Conservation (phyloP, 345 rosid species). For the Diplotaxis tenuifolia region DNA sequence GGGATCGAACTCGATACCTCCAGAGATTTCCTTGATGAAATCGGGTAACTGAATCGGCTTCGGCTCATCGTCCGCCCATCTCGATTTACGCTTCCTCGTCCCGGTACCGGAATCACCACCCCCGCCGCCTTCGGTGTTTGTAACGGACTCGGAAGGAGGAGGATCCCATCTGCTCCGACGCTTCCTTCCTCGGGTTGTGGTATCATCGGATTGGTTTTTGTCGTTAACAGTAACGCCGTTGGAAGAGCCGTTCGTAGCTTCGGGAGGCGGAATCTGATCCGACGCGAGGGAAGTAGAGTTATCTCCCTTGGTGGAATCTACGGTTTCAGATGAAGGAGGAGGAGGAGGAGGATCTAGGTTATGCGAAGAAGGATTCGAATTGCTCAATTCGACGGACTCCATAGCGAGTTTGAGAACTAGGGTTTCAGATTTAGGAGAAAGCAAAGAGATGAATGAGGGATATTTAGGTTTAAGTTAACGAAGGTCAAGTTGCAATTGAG, state of each 20-base stretch:
- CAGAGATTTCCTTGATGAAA: constrained; percentile 80
- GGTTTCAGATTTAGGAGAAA: constrained; percentile 23
- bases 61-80: constrained; percentile 96
- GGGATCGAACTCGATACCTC: constrained; percentile 94
- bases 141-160: constrained; percentile 44
- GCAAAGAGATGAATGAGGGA: not conserved
- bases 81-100: constrained; percentile 69
- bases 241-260: constrained; percentile 11
- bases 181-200: constrained; percentile 62
- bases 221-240: constrained; percentile 67
- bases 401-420: constrained; percentile 19
- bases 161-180: constrained; percentile 94
- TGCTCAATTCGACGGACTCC: constrained; percentile 39
- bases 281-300: not conserved
- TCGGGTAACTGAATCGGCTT: constrained; percentile 93
- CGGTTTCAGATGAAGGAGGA: not conserved
- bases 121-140: constrained; percentile 17
- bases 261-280: constrained; percentile 25
- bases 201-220: constrained; percentile 72
- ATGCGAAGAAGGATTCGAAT: constrained; percentile 14
- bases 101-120: constrained; percentile 52
- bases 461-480: not conserved
- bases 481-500: not conserved
- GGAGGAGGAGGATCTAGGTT: constrained; percentile 29
- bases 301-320: not conserved